Evolutionary conservation across 108 stramenopile genomes (phyloP).

Genomic region (Parietichytrium sp.): DNA sequence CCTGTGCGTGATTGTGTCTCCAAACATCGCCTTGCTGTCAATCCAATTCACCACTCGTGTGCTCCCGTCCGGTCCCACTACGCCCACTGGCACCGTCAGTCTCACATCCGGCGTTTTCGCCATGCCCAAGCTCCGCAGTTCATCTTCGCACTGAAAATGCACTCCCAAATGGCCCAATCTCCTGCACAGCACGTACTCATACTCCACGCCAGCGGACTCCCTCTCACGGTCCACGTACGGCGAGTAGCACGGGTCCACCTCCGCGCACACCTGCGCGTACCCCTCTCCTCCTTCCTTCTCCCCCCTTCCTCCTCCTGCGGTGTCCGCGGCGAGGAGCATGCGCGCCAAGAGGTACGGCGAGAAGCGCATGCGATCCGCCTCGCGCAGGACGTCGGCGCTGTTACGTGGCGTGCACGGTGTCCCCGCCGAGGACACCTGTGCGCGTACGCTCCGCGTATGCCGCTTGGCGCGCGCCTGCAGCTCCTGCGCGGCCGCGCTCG

Average conservation of each 20-base stretch:
- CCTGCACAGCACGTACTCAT: constrained; percentile 15
- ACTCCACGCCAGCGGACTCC: neutral
- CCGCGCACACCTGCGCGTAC: neutral
- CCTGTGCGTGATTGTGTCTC: constrained; percentile 25
- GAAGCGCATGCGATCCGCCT: too few relatives aligned
- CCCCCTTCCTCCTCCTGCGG: too few relatives aligned
- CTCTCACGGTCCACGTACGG: neutral
- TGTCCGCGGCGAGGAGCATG: neutral
- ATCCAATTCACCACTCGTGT: constrained; percentile 40
- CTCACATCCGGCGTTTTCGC: constrained; percentile 1
- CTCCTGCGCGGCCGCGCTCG: too few relatives aligned
- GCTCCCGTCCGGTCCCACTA: neutral
- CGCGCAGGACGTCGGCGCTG: too few relatives aligned
- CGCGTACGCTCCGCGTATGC: too few relatives aligned
- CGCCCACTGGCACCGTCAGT: neutral
- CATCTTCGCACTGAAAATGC: neutral
- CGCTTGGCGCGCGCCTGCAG: too few relatives aligned
- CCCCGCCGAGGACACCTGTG: too few relatives aligned
- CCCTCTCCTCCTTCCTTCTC: too few relatives aligned
- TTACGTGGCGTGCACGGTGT: too few relatives aligned
- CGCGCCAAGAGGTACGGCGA: constrained; percentile 11
- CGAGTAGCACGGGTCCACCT: neutral
- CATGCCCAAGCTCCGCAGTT: neutral
- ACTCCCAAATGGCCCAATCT: neutral
- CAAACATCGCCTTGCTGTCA: constrained; percentile 49